Conservation (phyloP, 352 stramenopile genomes). For the Aphanomyces euteiches region DNA sequence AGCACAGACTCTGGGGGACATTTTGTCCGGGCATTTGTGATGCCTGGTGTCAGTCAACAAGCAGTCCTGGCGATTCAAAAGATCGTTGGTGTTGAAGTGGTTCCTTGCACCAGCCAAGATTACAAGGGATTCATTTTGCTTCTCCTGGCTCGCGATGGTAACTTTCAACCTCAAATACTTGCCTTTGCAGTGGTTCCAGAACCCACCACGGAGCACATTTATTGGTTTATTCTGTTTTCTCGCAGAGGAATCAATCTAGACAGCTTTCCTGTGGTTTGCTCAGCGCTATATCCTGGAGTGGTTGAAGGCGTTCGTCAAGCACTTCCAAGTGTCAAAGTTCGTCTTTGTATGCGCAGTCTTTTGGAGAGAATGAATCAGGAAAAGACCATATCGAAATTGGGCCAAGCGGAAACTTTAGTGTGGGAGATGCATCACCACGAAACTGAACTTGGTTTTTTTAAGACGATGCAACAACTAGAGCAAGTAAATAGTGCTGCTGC, state of each 20-base stretch:
- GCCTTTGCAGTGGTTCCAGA: slow-evolving; percentile 65
- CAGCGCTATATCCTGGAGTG: slow-evolving; percentile 54
- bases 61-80: slow-evolving; percentile 56
- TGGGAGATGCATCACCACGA: slow-evolving; percentile 60
- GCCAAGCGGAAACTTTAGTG: slow-evolving; percentile 52
- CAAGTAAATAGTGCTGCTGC: slow-evolving; percentile 49
- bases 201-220: slow-evolving; percentile 62
- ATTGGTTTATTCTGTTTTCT: slow-evolving; percentile 63
- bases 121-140: slow-evolving; percentile 62
- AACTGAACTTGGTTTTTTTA: slow-evolving; percentile 54
- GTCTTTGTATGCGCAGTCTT: slow-evolving; percentile 68
- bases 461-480: slow-evolving; percentile 49
- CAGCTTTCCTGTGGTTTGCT: slow-evolving; percentile 53
- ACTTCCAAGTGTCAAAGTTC: slow-evolving; percentile 52
- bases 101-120: slow-evolving; percentile 64
- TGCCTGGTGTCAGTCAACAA: slow-evolving; percentile 52
- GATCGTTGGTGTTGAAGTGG: slow-evolving; percentile 64
- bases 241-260: slow-evolving; percentile 54
- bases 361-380: slow-evolving; percentile 63
- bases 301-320: slow-evolving; percentile 54
- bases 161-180: slow-evolving; percentile 59
- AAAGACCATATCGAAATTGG: slow-evolving; percentile 71
- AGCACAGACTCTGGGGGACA: slow-evolving; percentile 57
- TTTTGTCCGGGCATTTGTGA: slow-evolving; percentile 69
- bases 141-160: slow-evolving; percentile 64